These are phyloP conservation scores for Coriolopsis trogii DNA, from an alignment of 1,284 basidiomycete species.

Conservation along the genomic window DNA sequence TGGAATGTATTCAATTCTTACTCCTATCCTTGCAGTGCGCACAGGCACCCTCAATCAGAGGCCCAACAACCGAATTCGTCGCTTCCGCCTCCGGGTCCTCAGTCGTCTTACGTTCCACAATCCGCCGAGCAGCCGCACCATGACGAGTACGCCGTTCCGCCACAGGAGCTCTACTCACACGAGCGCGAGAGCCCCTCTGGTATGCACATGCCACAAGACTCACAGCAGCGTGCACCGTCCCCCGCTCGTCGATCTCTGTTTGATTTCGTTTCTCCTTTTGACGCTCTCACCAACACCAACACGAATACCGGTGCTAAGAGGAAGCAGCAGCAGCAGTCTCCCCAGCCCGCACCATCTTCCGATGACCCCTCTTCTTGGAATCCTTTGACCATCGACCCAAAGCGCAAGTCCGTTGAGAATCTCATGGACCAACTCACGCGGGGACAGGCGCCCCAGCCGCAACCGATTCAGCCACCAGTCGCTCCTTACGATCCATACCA, in stretches of 20 bases:
- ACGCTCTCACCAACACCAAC: constrained; percentile 53
- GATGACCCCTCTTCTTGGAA: constrained; percentile 54
- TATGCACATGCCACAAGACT: constrained; percentile 21
- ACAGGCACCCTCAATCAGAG: constrained; percentile 56
- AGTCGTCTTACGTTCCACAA: constrained; percentile 47
- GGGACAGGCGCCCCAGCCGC: constrained; percentile 44
- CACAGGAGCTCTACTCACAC: constrained; percentile 50
- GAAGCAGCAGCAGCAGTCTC: too few relatives aligned
- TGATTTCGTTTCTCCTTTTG: constrained; percentile 81
- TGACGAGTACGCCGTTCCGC: constrained; percentile 38
- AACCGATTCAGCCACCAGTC: constrained; percentile 37
- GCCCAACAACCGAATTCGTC: constrained; percentile 43
- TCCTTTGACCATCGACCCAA: constrained; percentile 60
- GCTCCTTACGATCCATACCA: constrained; percentile 47
- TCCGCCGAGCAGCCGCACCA: constrained; percentile 32
- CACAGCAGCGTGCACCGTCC: constrained; percentile 55
- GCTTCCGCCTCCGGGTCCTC: constrained; percentile 43
- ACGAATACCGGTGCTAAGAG: constrained; percentile 55
- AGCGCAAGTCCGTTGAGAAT: constrained; percentile 79
- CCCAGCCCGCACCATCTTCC: constrained; percentile 43
- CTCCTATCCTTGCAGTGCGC: constrained; percentile 1
- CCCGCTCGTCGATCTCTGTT: constrained; percentile 79
- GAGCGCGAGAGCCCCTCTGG: constrained; percentile 30
- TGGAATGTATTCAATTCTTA: constrained; percentile 12
- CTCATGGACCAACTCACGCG: constrained; percentile 71